Evolutionary conservation across 257 asterid genomes (phyloP).

Genomic region (Solanum chiquidenum): DNA sequence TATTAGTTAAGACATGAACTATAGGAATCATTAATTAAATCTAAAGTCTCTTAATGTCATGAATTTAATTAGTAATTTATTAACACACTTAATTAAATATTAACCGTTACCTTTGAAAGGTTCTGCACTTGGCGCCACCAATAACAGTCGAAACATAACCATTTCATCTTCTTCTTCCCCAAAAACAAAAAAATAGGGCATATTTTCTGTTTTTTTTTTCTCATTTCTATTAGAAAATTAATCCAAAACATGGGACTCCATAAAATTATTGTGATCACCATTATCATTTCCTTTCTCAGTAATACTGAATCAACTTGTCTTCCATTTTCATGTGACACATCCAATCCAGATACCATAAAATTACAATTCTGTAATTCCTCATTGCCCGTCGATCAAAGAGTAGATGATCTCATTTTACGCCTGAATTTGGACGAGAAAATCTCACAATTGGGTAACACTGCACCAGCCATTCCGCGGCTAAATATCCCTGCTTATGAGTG

Average conservation of each 20-base stretch:
- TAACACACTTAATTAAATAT: neutral
- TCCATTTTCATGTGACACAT: slow-evolving; percentile 48
- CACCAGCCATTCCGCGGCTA: slow-evolving; percentile 57
- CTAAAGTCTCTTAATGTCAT: neutral
- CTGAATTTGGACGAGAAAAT: slow-evolving; percentile 58
- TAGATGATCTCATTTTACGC: slow-evolving; percentile 39
- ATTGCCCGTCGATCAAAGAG: slow-evolving; percentile 23
- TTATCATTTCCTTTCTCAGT: neutral
- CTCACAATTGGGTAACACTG: slow-evolving; percentile 42
- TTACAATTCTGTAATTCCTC: slow-evolving; percentile 38
- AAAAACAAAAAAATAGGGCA: neutral
- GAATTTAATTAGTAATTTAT: neutral
- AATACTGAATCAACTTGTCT: slow-evolving; percentile 10
- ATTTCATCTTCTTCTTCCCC: neutral
- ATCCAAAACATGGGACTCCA: neutral
- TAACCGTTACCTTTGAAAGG: neutral
- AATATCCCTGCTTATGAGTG: slow-evolving; percentile 62
- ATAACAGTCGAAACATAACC: neutral
- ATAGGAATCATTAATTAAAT: neutral
- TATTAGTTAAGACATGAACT: neutral
- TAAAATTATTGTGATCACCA: neutral
- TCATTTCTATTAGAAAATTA: neutral
- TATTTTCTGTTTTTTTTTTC: neutral
- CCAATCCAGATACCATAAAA: slow-evolving; percentile 23
- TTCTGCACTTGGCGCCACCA: neutral